These are phyloP conservation scores for Buddleja alternifolia DNA, from an alignment of 257 asterid genomes.

Conservation along the genomic window DNA sequence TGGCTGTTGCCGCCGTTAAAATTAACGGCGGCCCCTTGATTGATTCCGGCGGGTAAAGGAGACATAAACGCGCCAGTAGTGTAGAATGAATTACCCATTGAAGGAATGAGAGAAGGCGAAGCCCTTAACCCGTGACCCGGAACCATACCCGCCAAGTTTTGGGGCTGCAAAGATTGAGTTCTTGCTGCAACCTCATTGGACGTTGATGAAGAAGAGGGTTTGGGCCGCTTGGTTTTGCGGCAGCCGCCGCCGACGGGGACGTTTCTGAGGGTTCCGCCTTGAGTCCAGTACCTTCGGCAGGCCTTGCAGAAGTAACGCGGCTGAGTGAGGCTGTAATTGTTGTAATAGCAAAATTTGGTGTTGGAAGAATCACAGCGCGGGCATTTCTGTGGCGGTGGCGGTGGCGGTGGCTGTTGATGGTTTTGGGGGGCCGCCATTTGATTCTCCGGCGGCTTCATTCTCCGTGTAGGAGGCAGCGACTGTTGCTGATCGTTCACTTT, in stretches of 20 bases:
- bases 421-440: slow-evolving; percentile 21
- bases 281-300: slow-evolving; percentile 58
- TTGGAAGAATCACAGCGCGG: slow-evolving; percentile 57
- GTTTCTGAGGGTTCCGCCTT: slow-evolving; percentile 62
- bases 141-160: slow-evolving; percentile 11
- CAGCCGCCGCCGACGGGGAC: slow-evolving; percentile 62
- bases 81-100: slow-evolving; percentile 24
- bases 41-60: slow-evolving; percentile 22
- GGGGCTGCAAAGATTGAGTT: slow-evolving; percentile 16
- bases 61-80: slow-evolving; percentile 34
- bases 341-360: slow-evolving; percentile 63
- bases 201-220: slow-evolving; percentile 30
- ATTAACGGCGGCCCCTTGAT: slow-evolving; percentile 18
- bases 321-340: slow-evolving; percentile 61
- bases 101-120: slow-evolving; percentile 24
- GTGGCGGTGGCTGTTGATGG: slow-evolving; percentile 26
- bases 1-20: slow-evolving; percentile 30
- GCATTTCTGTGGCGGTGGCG: slow-evolving; percentile 55
- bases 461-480: slow-evolving; percentile 25
- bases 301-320: slow-evolving; percentile 63
- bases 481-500: slow-evolving; percentile 18
- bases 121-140: slow-evolving; percentile 14
- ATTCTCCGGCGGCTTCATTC: slow-evolving; percentile 35
- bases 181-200: slow-evolving; percentile 23
- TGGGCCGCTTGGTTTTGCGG: slow-evolving; percentile 46